A percentile compares a stretch with the other conserved stretches of the same genome.
These are phyloP conservation scores for Pichia sp. DNA, from an alignment of 1,139 yeast species.

Conservation along the genomic window DNA sequence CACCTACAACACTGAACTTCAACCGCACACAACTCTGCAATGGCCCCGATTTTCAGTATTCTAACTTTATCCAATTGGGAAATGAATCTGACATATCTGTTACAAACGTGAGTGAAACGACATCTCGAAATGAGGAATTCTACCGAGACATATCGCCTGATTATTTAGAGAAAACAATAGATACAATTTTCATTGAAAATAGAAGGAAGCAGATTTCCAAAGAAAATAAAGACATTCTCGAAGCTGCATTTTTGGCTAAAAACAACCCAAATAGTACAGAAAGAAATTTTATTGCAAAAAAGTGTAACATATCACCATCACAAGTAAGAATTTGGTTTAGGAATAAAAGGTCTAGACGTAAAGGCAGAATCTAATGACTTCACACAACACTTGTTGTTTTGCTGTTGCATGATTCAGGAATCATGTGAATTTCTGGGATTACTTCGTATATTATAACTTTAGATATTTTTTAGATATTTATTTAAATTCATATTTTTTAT, in stretches of 20 bases:
- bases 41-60: conserved; percentile 4
- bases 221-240: conserved; percentile 10
- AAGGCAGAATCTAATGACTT: too few relatives aligned
- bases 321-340: conserved; percentile 23
- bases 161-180: too few relatives aligned
- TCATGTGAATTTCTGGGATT: too few relatives aligned
- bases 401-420: too few relatives aligned
- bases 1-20: background rate
- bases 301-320: conserved; percentile 14
- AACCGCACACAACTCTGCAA: conserved; percentile 5
- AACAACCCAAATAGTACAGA: conserved; percentile 18
- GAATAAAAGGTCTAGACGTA: conserved; percentile 19
- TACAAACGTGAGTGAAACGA: too few relatives aligned
- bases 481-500: too few relatives aligned
- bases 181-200: background rate
- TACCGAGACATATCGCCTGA: too few relatives aligned
- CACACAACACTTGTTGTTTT: too few relatives aligned
- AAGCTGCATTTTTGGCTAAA: conserved; percentile 13
- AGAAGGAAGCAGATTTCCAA: conserved; percentile 2
- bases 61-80: background rate
- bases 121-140: too few relatives aligned
- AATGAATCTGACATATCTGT: background rate
- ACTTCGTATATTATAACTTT: too few relatives aligned
- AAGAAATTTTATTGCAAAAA: conserved; percentile 16
- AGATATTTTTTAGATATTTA: background rate